These are phyloP conservation scores for Erysiphe pulchra DNA, from an alignment of 2,329 filamentous ascomycete species.

Conservation along the genomic window DNA sequence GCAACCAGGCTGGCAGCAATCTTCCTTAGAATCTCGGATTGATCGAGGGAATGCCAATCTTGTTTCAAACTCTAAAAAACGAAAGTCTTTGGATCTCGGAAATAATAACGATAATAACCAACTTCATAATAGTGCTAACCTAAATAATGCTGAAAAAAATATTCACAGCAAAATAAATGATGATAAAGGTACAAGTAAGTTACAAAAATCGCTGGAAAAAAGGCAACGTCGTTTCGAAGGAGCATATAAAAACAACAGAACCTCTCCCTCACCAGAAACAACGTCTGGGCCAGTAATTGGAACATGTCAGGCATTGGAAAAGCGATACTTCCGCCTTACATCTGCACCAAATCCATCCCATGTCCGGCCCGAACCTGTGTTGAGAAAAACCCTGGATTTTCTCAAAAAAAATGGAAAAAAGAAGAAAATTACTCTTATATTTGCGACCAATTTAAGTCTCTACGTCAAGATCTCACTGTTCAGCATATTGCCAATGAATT, in stretches of 20 bases:
- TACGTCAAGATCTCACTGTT: conserved; percentile 92
- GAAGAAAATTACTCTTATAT: conserved; percentile 93
- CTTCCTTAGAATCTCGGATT: conserved; percentile 8
- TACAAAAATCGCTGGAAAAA: conserved; percentile 63
- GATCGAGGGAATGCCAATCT: conserved; percentile 5
- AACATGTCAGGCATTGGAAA: conserved; percentile 63
- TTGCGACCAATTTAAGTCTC: conserved; percentile 96
- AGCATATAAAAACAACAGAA: conserved; percentile 27
- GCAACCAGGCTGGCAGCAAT: conserved; percentile 16
- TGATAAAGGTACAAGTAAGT: conserved; percentile 55
- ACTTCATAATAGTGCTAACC: conserved; percentile 54
- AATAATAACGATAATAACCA: conserved; percentile 24
- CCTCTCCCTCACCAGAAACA: conserved; percentile 30
- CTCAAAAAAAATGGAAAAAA: conserved; percentile 85
- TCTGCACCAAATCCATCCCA: conserved; percentile 67
- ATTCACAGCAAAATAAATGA: conserved; percentile 19
- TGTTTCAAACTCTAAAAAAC: conserved; percentile 33
- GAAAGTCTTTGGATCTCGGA: conserved; percentile 48
- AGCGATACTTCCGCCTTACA: conserved; percentile 83
- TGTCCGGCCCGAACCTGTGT: conserved; percentile 58
- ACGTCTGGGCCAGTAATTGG: conserved; percentile 54
- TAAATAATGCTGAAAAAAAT: conserved; percentile 47
- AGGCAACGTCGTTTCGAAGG: conserved; percentile 68
- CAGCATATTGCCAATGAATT: conserved; percentile 94
- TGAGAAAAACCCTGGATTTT: conserved; percentile 65